Conservation (phyloP, 225 moss, liverwort and hornwort genomes). For the Thuidium tamariscinum region DNA sequence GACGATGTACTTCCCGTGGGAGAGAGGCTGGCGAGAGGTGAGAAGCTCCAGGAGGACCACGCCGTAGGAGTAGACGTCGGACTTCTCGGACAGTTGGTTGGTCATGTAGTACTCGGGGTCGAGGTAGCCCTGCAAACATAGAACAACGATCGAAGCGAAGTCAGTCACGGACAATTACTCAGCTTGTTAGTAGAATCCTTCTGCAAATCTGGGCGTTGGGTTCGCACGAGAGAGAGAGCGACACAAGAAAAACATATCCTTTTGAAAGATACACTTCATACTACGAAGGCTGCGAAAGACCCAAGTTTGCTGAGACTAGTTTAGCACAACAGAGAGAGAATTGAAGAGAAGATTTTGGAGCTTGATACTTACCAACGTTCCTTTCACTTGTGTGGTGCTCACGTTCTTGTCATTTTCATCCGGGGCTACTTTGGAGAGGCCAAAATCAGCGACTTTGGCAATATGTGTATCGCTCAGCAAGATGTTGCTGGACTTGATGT, state of each 20-base stretch:
- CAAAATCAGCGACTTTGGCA: slow-evolving; percentile 84
- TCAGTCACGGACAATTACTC: not conserved
- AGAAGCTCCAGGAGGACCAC: slow-evolving; percentile 67
- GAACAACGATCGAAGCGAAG: no score
- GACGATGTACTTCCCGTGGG: slow-evolving; percentile 47
- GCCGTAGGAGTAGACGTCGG: slow-evolving; percentile 82
- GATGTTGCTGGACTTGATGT: slow-evolving; percentile 72
- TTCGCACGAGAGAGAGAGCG: not conserved
- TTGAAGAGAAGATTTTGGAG: no score
- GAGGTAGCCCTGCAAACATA: slow-evolving; percentile 43
- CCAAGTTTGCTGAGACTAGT: not conserved
- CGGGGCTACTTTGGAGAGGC: slow-evolving; percentile 67
- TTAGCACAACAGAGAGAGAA: not conserved
- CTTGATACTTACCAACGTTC: slow-evolving; percentile 50
- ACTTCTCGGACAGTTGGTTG: slow-evolving; percentile 59
- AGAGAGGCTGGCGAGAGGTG: slow-evolving; percentile 42
- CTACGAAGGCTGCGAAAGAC: not conserved
- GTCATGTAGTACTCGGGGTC: slow-evolving; percentile 84
- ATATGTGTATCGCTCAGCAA: slow-evolving; percentile 49
- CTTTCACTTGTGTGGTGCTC: slow-evolving; percentile 52
- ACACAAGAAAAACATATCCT: not conserved
- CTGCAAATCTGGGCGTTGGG: not conserved
- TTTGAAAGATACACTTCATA: not conserved
- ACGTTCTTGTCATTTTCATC: slow-evolving; percentile 34
- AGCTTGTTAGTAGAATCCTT: not conserved